Conservation (phyloP, 352 stramenopile genomes). For the Thalassiosira livingstoniorum region DNA sequence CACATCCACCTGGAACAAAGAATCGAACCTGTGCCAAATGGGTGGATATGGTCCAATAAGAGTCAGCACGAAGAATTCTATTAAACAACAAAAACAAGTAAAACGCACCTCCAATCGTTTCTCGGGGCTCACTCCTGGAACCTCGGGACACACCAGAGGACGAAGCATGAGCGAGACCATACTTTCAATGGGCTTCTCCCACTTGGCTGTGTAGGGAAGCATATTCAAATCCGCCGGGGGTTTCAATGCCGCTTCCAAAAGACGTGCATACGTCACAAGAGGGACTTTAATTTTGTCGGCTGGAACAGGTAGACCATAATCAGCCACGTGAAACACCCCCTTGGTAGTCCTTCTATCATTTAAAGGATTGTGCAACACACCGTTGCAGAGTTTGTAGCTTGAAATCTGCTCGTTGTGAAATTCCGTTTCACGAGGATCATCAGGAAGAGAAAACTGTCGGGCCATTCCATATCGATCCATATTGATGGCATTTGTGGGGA, state of each 20-base stretch:
- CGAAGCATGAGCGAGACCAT: slow-evolving; percentile 68
- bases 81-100: too few relatives aligned
- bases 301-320: slow-evolving; percentile 66
- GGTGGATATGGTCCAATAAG: too few relatives aligned
- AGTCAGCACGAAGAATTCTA: too few relatives aligned
- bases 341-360: slow-evolving; percentile 69
- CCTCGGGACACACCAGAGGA: slow-evolving; percentile 62
- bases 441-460: slow-evolving; percentile 60
- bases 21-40: too few relatives aligned
- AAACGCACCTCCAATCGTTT: slow-evolving; percentile 66
- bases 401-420: slow-evolving; percentile 67
- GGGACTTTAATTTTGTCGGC: slow-evolving; percentile 68
- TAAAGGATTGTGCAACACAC: slow-evolving; percentile 65
- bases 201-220: slow-evolving; percentile 65
- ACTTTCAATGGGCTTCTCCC: slow-evolving; percentile 58
- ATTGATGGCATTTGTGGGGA: slow-evolving; percentile 53
- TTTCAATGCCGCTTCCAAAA: slow-evolving; percentile 66
- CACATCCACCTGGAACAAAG: slow-evolving; percentile 68
- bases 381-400: slow-evolving; percentile 57
- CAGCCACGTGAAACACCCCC: slow-evolving; percentile 68
- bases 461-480: slow-evolving; percentile 69
- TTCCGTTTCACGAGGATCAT: slow-evolving; percentile 47
- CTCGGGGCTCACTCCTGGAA: slow-evolving; percentile 61
- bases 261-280: slow-evolving; percentile 57
- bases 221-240: slow-evolving; percentile 62